Conservation (phyloP, 2,329 filamentous ascomycete species). For the Fusarium neocosmosporiellum region DNA sequence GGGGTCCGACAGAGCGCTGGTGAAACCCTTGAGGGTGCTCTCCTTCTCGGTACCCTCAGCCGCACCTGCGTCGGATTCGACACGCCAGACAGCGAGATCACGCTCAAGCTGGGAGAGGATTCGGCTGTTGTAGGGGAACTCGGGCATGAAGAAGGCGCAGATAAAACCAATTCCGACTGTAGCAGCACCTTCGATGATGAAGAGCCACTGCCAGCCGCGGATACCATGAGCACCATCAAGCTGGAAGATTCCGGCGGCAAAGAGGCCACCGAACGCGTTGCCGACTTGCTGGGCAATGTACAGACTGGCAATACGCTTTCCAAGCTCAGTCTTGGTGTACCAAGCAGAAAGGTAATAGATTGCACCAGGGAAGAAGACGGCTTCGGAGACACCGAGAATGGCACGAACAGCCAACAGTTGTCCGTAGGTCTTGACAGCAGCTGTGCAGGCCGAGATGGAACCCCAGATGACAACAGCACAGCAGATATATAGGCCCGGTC, state of each 20-base stretch:
- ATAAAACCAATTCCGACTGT: constrained; percentile 30
- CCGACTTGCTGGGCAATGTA: constrained; percentile 45
- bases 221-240: constrained; percentile 43
- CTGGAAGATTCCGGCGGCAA: constrained; percentile 48
- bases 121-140: constrained; percentile 54
- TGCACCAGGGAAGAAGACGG: constrained; percentile 63
- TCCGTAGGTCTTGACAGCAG: constrained; percentile 53
- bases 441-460: constrained; percentile 49
- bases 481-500: constrained; percentile 37
- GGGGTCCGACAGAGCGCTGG: constrained; percentile 47
- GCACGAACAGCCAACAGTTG: constrained; percentile 51
- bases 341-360: constrained; percentile 54
- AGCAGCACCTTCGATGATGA: constrained; percentile 43
- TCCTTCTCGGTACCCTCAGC: constrained; percentile 51
- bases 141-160: constrained; percentile 51
- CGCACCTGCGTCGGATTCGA: constrained; percentile 51
- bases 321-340: constrained; percentile 54
- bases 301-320: constrained; percentile 45
- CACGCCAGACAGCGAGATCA: constrained; percentile 48
- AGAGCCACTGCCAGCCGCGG: constrained; percentile 44
- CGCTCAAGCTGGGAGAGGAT: constrained; percentile 45
- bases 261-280: constrained; percentile 49
- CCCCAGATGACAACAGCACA: constrained; percentile 39
- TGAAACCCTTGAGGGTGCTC: constrained; percentile 41
- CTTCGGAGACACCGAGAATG: constrained; percentile 63